phyloP scores from a whole-genome alignment of 176 grass and related monocot genomes.

The Eleusine indica region DNA sequence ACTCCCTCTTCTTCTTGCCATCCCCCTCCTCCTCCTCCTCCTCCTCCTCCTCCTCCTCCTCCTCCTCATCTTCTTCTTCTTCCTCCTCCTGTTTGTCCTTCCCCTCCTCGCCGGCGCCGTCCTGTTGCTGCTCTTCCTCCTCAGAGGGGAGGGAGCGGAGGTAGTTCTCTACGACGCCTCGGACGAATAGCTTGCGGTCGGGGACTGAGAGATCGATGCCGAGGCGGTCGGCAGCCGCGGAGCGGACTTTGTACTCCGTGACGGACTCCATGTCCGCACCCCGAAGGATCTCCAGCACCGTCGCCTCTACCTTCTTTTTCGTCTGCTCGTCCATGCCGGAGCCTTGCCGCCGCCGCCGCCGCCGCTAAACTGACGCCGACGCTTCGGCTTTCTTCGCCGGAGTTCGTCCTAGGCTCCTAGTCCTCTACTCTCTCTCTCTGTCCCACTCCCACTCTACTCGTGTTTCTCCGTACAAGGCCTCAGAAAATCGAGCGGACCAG shows the following conservation, averaged over 20 bases:
- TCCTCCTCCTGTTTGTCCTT: conserved; percentile 31
- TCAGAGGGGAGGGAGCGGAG: conserved; percentile 41
- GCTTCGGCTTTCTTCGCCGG: conserved; percentile 1
- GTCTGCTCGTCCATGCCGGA: conserved; percentile 55
- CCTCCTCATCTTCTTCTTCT: conserved; percentile 14
- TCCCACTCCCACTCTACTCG: background rate
- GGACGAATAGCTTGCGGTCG: conserved; percentile 72
- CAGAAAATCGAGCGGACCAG: background rate
- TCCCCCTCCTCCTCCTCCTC: background rate
- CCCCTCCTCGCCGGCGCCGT: conserved; percentile 12
- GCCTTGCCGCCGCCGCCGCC: conserved; percentile 1
- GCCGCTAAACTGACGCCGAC: background rate
- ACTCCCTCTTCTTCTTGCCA: conserved; percentile 42
- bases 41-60: conserved; percentile 31
- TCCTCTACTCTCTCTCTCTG: background rate
- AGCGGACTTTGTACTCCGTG: conserved; percentile 74
- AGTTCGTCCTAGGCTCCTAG: background rate
- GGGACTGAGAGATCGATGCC: conserved; percentile 70
- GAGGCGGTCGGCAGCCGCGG: conserved; percentile 60
- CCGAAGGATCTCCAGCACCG: conserved; percentile 74
- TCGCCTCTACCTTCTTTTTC: conserved; percentile 62
- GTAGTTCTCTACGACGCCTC: conserved; percentile 65
- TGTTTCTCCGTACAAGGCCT: background rate
- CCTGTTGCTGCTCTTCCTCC: conserved; percentile 26
- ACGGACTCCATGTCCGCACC: conserved; percentile 63